Base-by-base conservation (phyloP, 2,329 filamentous ascomycete genomes). In the Aspergillus sp. region DNA sequence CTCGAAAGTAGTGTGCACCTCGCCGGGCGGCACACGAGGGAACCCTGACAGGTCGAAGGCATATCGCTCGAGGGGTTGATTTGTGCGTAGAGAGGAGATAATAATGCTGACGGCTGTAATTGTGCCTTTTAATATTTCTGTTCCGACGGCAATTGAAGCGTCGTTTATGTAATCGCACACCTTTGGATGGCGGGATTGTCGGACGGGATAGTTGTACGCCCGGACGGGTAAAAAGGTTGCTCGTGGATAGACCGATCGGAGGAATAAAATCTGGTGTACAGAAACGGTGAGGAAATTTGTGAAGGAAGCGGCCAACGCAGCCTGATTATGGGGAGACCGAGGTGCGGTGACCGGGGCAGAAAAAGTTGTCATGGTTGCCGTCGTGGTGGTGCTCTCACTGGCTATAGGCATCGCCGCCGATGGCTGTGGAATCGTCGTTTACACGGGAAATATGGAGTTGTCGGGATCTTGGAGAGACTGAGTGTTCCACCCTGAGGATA, bases 111-210 rank as follows among this genome's bases (percentile, higher is more conserved):
- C 79, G 54, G 78, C 77, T 31, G 81, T 78, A 37, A 86, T 82
- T 55, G 76, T 78, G 63, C 82, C 80, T 71, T 80, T 82, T 48
- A 89, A 81, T 37, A 96, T 81, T 76, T 96, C 89, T 3, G 79
- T 80, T 59, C 85, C 81, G 21, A 92, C 84, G 37, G 91, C 89
- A 61, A 86, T 79, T 43, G 95, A 84, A 64, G 92, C 91, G 72
- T 95, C 90, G 70, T 82, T 85, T 74, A 96, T 86, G 90, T 93
- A 97, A 67, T 86, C 79, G 80, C 91, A 96, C 63, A 96, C 89
- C 66, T 85, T 85, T 0, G 93, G 91, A 74, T 96, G 92, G 57
- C 92, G 89, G 59, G 86, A 93, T 72, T 96, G 92, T 67, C 90
- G 88, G 46, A 96, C 89, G 31, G 91, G 84, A 58, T 91, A 87